Conservation (phyloP, 495 filamentous ascomycete species). For the Neurospora sp. region DNA sequence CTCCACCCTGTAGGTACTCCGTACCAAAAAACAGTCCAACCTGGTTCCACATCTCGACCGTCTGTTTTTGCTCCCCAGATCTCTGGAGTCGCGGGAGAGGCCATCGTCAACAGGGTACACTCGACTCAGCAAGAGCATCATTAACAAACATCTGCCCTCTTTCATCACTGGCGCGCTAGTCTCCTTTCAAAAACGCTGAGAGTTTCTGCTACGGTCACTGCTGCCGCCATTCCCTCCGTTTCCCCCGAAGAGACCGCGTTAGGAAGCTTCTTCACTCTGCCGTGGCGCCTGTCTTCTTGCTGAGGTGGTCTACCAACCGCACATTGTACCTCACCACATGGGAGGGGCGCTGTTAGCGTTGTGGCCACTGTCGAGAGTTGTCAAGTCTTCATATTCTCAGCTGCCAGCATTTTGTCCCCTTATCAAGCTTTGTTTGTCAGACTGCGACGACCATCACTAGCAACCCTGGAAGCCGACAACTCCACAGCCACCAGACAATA, state of each 20-base stretch:
- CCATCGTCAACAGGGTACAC: background rate
- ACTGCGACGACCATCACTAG: background rate
- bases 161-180: background rate
- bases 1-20: conserved; percentile 9
- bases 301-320: background rate
- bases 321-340: background rate
- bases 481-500: background rate
- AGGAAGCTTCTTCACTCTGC: background rate
- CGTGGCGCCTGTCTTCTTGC: background rate
- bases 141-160: background rate
- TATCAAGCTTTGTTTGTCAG: background rate
- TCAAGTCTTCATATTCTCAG: background rate
- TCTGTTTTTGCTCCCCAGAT: conserved; percentile 5
- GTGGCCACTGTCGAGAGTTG: background rate
- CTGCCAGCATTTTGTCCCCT: background rate
- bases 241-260: background rate
- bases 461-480: background rate
- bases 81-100: conserved; percentile 8
- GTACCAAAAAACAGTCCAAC: conserved; percentile 4
- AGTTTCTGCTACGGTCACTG: background rate
- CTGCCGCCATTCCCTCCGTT: background rate
- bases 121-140: background rate
- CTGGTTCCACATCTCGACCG: conserved; percentile 2
- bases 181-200: background rate
- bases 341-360: background rate